A percentile compares a stretch with the other conserved stretches of the same genome.
Evolutionary conservation across 495 filamentous ascomycete genomes (phyloP).

Genomic region (Saxophila tyrrhenica): DNA sequence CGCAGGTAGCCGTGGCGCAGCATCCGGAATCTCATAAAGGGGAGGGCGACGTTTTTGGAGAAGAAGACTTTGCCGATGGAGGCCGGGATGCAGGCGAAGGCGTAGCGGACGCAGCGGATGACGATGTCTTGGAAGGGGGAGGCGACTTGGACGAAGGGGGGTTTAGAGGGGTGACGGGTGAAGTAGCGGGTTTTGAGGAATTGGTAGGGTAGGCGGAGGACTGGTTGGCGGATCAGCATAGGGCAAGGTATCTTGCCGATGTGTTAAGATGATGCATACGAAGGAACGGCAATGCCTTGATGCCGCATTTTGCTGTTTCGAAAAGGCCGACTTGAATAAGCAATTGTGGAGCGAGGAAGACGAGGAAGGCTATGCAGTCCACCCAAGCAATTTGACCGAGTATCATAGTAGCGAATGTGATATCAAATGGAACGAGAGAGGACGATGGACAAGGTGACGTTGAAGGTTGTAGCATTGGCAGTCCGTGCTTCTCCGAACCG

Average conservation of each 20-base stretch:
- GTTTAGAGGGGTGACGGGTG: slow-evolving; percentile 30
- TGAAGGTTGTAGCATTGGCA: too few species aligned
- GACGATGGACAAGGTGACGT: too few species aligned
- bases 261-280: slow-evolving; percentile 33
- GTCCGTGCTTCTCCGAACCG: neutral
- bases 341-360: slow-evolving; percentile 54
- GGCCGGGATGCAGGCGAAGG: slow-evolving; percentile 56
- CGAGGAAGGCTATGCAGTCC: slow-evolving; percentile 57
- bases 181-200: slow-evolving; percentile 50
- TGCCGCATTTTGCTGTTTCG: slow-evolving; percentile 41
- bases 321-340: slow-evolving; percentile 48
- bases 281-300: slow-evolving; percentile 58
- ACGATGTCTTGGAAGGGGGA: slow-evolving; percentile 63
- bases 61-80: slow-evolving; percentile 62
- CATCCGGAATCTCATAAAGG: slow-evolving; percentile 63
- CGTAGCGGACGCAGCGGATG: slow-evolving; percentile 62
- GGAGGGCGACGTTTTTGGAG: slow-evolving; percentile 55
- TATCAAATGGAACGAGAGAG: neutral
- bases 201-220: slow-evolving; percentile 38
- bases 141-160: slow-evolving; percentile 53
- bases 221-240: slow-evolving; percentile 10
- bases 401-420: slow-evolving; percentile 37
- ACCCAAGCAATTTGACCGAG: slow-evolving; percentile 56
- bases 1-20: slow-evolving; percentile 52
- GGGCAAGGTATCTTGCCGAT: neutral